Conservation (phyloP, 1,139 yeast genomes). For the Sugiyamaella grinbergsii region DNA sequence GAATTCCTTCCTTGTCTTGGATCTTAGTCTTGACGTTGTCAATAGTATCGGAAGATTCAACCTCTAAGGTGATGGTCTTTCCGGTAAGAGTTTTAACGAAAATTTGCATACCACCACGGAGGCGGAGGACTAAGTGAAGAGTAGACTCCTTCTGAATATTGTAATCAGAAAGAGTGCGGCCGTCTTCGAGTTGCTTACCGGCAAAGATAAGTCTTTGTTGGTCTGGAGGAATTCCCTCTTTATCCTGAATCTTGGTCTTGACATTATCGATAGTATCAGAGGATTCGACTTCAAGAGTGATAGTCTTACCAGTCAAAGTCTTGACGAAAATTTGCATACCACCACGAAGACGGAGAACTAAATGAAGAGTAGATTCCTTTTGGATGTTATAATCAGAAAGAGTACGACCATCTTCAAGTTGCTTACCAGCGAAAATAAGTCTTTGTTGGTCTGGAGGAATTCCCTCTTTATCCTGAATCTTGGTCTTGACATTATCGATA, state of each 20-base stretch:
- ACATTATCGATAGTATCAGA: slow-evolving; percentile 90
- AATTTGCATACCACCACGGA: slow-evolving; percentile 86
- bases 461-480: slow-evolving; percentile 85
- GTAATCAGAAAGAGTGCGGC: slow-evolving; percentile 85
- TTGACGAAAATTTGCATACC: slow-evolving; percentile 79
- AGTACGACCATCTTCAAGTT: slow-evolving; percentile 82
- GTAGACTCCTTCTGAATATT: slow-evolving; percentile 86
- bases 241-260: slow-evolving; percentile 86
- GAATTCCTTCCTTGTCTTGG: slow-evolving; percentile 87
- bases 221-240: slow-evolving; percentile 90
- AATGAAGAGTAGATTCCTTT: slow-evolving; percentile 81
- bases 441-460: slow-evolving; percentile 88
- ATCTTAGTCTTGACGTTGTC: slow-evolving; percentile 85
- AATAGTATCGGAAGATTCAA: slow-evolving; percentile 83
- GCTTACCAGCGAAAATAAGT: slow-evolving; percentile 85
- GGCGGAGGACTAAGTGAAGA: slow-evolving; percentile 78
- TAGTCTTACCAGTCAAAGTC: slow-evolving; percentile 80
- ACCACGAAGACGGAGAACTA: slow-evolving; percentile 83
- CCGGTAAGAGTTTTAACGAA: slow-evolving; percentile 87
- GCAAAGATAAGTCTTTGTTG: slow-evolving; percentile 86
- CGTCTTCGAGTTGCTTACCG: slow-evolving; percentile 85
- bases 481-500: slow-evolving; percentile 79
- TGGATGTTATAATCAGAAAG: slow-evolving; percentile 85
- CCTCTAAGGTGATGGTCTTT: slow-evolving; percentile 84
- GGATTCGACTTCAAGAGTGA: slow-evolving; percentile 88